Evolutionary conservation across 2,329 filamentous ascomycete species (phyloP).

Genomic region (Nannizzia gypsea): DNA sequence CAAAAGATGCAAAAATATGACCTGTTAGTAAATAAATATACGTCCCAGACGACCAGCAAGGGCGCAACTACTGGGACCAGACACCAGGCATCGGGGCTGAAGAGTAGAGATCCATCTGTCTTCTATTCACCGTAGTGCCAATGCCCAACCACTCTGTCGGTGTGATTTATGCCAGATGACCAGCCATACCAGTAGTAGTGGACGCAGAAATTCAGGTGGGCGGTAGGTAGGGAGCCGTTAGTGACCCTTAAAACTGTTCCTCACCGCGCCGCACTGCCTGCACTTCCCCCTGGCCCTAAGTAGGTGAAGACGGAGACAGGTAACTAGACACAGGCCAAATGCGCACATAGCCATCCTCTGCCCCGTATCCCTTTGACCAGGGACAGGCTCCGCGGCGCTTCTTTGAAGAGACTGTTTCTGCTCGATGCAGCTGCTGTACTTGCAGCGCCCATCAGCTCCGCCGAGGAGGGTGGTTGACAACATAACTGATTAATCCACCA

Average conservation of each 20-base stretch:
- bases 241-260: background rate
- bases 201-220: too few species aligned
- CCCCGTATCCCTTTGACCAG: background rate
- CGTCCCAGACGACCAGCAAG: background rate
- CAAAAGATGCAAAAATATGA: slow-evolving; percentile 1
- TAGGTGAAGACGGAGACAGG: background rate
- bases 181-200: too few species aligned
- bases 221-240: background rate
- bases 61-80: background rate
- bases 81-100: background rate
- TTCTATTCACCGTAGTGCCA: background rate
- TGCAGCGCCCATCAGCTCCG: background rate
- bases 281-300: background rate
- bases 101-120: background rate
- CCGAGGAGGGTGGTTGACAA: background rate
- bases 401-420: background rate
- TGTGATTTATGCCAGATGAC: slow-evolving; percentile 3
- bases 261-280: background rate
- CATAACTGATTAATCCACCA: background rate
- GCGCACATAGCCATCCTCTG: background rate
- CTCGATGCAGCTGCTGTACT: background rate
- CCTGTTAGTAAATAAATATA: background rate
- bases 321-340: too few species aligned
- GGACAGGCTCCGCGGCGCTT: background rate
- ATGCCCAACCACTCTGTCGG: background rate